Evolutionary conservation across 2,329 filamentous ascomycete genomes (phyloP).

Genomic region (Claviceps pazoutovae): DNA sequence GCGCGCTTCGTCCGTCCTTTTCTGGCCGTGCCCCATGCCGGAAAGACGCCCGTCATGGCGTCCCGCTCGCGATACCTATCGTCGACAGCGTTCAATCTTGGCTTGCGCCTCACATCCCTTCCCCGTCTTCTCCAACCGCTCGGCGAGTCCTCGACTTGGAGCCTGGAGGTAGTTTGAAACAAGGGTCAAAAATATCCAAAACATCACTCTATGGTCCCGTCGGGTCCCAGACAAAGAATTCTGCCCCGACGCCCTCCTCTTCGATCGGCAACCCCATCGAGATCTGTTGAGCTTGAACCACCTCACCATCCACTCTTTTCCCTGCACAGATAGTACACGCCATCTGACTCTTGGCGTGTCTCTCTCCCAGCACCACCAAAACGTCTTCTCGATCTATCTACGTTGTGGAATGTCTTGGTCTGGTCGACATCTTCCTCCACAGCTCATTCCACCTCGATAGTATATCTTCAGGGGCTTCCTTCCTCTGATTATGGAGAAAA

Average conservation of each 20-base stretch:
- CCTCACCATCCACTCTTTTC: slow-evolving; percentile 20
- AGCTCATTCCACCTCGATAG: slow-evolving; percentile 23
- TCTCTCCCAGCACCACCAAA: slow-evolving; percentile 12
- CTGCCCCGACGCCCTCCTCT: slow-evolving; percentile 8
- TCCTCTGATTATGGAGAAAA: slow-evolving; percentile 17
- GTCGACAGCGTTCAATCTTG: background rate
- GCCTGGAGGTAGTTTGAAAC: slow-evolving; percentile 11
- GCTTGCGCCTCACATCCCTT: slow-evolving; percentile 7
- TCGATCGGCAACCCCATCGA: slow-evolving; percentile 14
- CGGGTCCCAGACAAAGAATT: slow-evolving; percentile 11
- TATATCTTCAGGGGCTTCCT: slow-evolving; percentile 29
- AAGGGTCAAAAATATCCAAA: slow-evolving; percentile 9
- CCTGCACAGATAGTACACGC: slow-evolving; percentile 15
- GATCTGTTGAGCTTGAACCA: slow-evolving; percentile 12
- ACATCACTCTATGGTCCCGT: slow-evolving; percentile 14
- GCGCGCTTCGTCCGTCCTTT: slow-evolving; percentile 2
- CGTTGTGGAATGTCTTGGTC: slow-evolving; percentile 21
- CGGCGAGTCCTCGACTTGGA: slow-evolving; percentile 3
- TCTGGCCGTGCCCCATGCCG: background rate
- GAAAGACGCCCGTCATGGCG: background rate
- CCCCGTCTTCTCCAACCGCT: background rate
- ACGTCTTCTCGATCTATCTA: slow-evolving; percentile 21
- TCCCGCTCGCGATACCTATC: background rate
- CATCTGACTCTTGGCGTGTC: slow-evolving; percentile 23
- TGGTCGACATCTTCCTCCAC: slow-evolving; percentile 17